A percentile compares a stretch with the other conserved stretches of the same genome.
Evolutionary conservation across 2,329 filamentous ascomycete genomes (phyloP).

Genomic region (Berkeleyomyces rouxiae): DNA sequence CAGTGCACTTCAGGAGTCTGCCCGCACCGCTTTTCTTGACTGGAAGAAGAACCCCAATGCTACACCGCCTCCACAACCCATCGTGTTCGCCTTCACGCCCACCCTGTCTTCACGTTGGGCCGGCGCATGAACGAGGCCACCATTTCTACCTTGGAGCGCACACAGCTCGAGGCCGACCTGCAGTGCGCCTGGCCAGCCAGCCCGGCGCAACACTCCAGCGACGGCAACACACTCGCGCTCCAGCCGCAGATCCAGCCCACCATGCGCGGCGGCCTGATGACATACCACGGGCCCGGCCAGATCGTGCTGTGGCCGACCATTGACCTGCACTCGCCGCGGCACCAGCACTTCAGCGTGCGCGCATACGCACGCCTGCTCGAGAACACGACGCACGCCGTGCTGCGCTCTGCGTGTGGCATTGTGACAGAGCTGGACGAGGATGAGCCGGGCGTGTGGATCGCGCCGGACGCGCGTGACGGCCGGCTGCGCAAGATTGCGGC

Average conservation of each 20-base stretch:
- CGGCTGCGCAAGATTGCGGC: constrained; percentile 60
- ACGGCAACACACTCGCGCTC: constrained; percentile 17
- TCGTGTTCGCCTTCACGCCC: constrained; percentile 68
- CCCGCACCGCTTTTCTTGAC: constrained; percentile 21
- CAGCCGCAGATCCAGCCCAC: constrained; percentile 50
- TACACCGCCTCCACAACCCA: constrained; percentile 36
- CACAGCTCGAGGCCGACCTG: constrained; percentile 28
- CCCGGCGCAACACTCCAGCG: constrained; percentile 18
- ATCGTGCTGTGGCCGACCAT: constrained; percentile 81
- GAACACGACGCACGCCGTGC: constrained; percentile 50
- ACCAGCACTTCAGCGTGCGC: constrained; percentile 48
- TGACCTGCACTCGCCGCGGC: constrained; percentile 48
- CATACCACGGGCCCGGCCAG: constrained; percentile 90
- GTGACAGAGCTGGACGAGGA: constrained; percentile 42
- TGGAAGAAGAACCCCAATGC: constrained; percentile 20
- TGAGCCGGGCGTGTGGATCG: constrained; percentile 74
- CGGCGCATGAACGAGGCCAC: constrained; percentile 49
- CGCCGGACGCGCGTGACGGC: constrained; percentile 15
- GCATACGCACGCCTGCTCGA: constrained; percentile 69
- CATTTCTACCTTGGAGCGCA: constrained; percentile 30
- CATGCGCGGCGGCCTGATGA: constrained; percentile 76
- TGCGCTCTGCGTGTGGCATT: constrained; percentile 41
- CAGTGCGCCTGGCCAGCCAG: constrained; percentile 16
- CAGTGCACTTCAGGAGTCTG: constrained; percentile 16
- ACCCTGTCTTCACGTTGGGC: constrained; percentile 77